Percentiles rank a stretch among this genome's conserved stretches.
phyloP scores from a whole-genome alignment of 2,329 filamentous ascomycete species.

The Colletotrichum tabaci region DNA sequence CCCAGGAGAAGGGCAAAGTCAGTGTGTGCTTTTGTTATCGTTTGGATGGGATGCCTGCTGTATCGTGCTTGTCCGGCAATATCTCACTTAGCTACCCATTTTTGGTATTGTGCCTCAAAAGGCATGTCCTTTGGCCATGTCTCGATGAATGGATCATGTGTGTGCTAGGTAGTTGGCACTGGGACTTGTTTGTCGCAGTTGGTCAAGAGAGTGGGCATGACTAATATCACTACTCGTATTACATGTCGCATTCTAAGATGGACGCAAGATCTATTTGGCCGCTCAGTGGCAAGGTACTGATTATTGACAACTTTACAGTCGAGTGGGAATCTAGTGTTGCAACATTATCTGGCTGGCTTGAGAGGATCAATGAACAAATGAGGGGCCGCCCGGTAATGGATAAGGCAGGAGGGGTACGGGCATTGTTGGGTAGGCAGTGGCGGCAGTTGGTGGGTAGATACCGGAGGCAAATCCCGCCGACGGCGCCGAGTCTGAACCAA shows the following conservation, averaged over 20 bases:
- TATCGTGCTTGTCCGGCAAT: constrained; percentile 4
- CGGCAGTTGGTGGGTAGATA: constrained; percentile 17
- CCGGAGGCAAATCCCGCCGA: constrained; percentile 33
- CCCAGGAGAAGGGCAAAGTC: constrained; percentile 9
- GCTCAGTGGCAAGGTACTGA: not conserved
- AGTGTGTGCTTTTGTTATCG: constrained; percentile 4
- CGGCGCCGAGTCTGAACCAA: constrained; percentile 7
- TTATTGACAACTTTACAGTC: too few relatives aligned
- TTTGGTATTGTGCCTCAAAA: constrained; percentile 1
- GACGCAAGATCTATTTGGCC: not conserved
- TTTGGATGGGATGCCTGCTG: constrained; percentile 16
- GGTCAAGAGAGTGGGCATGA: not conserved
- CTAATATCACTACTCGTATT: not conserved
- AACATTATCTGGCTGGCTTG: too few relatives aligned
- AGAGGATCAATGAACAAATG: not conserved
- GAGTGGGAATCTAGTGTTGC: not conserved
- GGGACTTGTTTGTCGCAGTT: not conserved
- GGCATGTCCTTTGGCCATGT: not conserved
- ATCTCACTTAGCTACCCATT: not conserved
- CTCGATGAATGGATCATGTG: not conserved
- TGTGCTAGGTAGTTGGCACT: not conserved
- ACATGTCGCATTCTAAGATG: not conserved
- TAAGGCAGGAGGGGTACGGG: constrained; percentile 4
- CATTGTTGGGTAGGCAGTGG: constrained; percentile 2
- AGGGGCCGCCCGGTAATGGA: not conserved